Percentiles rank a stretch among this genome's conserved stretches.
Conservation (phyloP, 1,284 basidiomycete species). For the Lignosus rhinocerotis region DNA sequence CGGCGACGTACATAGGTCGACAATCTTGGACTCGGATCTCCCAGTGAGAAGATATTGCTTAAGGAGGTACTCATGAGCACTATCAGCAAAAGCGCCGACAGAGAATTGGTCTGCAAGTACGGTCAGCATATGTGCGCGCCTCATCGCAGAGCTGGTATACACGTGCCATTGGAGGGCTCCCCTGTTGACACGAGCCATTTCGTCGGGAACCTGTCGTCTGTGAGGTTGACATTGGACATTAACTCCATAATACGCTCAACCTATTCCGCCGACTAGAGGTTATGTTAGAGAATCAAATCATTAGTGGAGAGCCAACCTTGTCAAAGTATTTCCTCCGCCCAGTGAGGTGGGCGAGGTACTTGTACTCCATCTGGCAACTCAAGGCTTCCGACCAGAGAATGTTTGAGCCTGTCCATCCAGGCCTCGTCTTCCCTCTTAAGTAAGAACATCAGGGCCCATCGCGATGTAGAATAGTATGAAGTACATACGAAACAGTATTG, state of each 20-base stretch:
- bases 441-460: background rate
- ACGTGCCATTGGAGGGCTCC: conserved; percentile 41
- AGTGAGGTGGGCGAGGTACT: conserved; percentile 64
- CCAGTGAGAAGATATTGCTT: conserved; percentile 71
- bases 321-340: conserved; percentile 52
- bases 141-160: background rate
- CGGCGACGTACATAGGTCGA: conserved; percentile 59
- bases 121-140: background rate
- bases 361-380: conserved; percentile 63
- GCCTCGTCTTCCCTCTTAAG: conserved; percentile 19
- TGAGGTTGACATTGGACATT: conserved; percentile 46
- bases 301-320: conserved; percentile 34
- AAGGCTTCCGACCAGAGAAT: conserved; percentile 45
- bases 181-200: conserved; percentile 49
- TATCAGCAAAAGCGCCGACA: conserved; percentile 66
- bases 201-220: conserved; percentile 57
- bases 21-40: conserved; percentile 54
- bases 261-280: conserved; percentile 31
- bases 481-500: conserved; percentile 40
- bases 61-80: conserved; percentile 76
- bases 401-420: conserved; percentile 24
- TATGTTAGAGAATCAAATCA: background rate
- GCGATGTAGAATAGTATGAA: background rate
- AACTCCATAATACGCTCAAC: conserved; percentile 51
- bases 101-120: conserved; percentile 38